Percentiles rank a stretch among this genome's conserved stretches.
phyloP scores from a whole-genome alignment of 2,329 filamentous ascomycete species.

The Cladophialophora chaetospira region DNA sequence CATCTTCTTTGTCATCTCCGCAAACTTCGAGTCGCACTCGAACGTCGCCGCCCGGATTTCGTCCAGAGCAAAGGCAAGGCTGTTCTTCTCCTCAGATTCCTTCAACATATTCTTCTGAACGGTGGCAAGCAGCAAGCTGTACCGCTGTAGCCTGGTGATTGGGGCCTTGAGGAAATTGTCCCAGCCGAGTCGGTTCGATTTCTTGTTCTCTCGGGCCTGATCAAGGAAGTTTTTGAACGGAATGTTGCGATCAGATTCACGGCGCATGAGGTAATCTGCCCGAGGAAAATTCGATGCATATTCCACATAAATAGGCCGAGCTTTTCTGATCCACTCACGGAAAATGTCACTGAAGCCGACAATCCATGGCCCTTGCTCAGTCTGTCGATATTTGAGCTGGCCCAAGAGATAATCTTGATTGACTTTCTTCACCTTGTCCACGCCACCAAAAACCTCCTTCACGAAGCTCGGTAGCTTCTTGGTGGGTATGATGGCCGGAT shows the following conservation, averaged over 20 bases:
- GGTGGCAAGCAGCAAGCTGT: conserved; percentile 77
- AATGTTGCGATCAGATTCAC: conserved; percentile 80
- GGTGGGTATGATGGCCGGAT: conserved; percentile 78
- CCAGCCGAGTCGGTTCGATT: conserved; percentile 84
- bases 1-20: conserved; percentile 88
- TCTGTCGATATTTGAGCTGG: conserved; percentile 93
- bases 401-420: conserved; percentile 92
- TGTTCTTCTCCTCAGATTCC: conserved; percentile 87
- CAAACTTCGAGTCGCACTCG: conserved; percentile 90
- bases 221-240: conserved; percentile 86
- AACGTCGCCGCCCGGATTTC: conserved; percentile 87
- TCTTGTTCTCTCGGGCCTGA: conserved; percentile 73
- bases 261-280: conserved; percentile 78
- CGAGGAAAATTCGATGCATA: conserved; percentile 87
- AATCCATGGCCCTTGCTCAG: conserved; percentile 95
- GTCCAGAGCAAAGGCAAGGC: conserved; percentile 78
- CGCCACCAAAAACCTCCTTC: conserved; percentile 82
- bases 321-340: conserved; percentile 96
- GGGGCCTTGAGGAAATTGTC: conserved; percentile 92
- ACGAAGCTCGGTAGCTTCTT: conserved; percentile 80
- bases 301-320: conserved; percentile 82
- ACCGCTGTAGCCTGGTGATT: conserved; percentile 88
- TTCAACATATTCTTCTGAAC: conserved; percentile 80
- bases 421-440: conserved; percentile 82
- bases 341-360: conserved; percentile 95